Conservation (phyloP, 306 rosid species). For the Styphnolobium japonicum region DNA sequence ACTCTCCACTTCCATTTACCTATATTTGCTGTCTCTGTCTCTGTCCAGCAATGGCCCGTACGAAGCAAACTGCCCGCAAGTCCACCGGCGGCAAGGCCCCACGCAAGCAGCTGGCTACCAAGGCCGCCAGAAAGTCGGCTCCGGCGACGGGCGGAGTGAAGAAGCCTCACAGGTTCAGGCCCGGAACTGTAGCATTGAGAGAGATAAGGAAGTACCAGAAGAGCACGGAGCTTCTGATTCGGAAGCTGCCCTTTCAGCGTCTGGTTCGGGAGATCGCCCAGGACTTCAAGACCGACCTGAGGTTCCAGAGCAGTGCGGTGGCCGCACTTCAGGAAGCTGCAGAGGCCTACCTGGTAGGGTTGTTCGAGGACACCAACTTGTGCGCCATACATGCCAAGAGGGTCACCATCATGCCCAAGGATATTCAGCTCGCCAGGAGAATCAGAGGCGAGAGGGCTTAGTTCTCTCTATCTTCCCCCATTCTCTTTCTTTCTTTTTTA, state of each 20-base stretch:
- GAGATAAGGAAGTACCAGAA: conserved; percentile 29
- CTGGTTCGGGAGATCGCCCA: conserved; percentile 14
- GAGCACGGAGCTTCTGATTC: conserved; percentile 18
- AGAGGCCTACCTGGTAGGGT: not conserved
- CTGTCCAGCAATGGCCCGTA: not conserved
- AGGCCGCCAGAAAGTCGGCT: conserved; percentile 1
- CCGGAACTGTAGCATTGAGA: conserved; percentile 1
- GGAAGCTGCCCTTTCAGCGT: conserved; percentile 21
- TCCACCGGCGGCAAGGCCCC: conserved; percentile 16
- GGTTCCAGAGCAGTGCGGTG: conserved; percentile 7
- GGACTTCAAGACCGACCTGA: conserved; percentile 14
- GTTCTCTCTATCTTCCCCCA: not conserved
- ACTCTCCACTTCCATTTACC: not conserved
- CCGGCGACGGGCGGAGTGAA: conserved; percentile 11
- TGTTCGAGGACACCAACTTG: not conserved
- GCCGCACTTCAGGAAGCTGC: conserved; percentile 1
- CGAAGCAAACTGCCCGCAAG: conserved; percentile 14
- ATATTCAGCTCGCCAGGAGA: conserved; percentile 11
- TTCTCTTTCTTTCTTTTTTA: not conserved
- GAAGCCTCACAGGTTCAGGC: conserved; percentile 19
- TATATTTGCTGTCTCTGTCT: not conserved
- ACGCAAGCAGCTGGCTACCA: conserved; percentile 9
- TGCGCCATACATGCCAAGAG: not conserved
- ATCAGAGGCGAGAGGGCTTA: conserved; percentile 13
- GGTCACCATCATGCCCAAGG: conserved; percentile 7